Evolutionary conservation across 192 early-diverging fungal species (phyloP).

Genomic region (Backusella westeae): DNA sequence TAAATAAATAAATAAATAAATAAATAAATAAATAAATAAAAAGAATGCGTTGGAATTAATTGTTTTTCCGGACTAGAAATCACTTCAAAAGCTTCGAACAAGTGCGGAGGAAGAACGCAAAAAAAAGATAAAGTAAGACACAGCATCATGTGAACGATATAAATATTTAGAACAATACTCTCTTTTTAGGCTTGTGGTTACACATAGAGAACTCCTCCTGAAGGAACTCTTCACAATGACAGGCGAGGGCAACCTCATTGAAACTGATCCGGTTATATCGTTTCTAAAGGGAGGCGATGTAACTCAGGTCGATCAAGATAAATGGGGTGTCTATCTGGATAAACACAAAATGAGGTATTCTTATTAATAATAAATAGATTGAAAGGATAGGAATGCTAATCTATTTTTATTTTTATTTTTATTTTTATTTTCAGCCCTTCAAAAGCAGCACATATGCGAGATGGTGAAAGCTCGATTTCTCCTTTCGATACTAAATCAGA

Average conservation of each 20-base stretch:
- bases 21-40: neutral
- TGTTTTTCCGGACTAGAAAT: neutral
- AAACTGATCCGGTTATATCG: constrained; percentile 1
- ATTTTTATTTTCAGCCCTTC: neutral
- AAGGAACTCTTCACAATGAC: constrained; percentile 25
- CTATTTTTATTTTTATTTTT: neutral
- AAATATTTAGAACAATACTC: constrained; percentile 1
- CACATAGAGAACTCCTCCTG: constrained; percentile 13
- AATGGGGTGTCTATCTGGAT: constrained; percentile 21
- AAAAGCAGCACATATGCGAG: constrained; percentile 3
- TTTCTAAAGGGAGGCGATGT: constrained; percentile 20
- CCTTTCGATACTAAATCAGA: neutral
- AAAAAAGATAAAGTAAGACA: constrained; percentile 19
- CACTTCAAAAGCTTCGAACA: constrained; percentile 14
- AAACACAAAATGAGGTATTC: constrained; percentile 14
- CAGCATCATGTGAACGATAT: neutral
- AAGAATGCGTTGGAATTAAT: neutral
- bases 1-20: neutral
- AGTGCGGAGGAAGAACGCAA: constrained; percentile 17
- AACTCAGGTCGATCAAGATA: constrained; percentile 12
- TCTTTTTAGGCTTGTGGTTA: constrained; percentile 9
- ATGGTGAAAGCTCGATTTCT: neutral
- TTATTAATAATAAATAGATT: neutral
- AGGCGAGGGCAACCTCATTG: constrained; percentile 9
- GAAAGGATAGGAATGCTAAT: neutral